Evolutionary conservation across 2,329 filamentous ascomycete species (phyloP).

Genomic region (Rosellinia necatrix): DNA sequence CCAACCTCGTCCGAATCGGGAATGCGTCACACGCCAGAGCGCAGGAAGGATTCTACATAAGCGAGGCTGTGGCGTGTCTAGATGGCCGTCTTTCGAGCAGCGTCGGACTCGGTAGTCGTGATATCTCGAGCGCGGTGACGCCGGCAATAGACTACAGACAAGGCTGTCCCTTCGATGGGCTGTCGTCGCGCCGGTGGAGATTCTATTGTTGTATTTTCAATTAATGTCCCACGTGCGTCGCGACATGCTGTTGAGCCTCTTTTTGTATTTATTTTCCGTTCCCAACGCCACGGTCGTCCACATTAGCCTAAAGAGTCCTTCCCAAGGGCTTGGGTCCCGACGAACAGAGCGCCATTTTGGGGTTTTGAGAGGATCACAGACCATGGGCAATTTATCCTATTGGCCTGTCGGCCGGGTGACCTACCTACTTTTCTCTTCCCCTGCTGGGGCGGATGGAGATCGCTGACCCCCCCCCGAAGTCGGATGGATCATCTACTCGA

Average conservation of each 20-base stretch:
- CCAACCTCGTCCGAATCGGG: slow-evolving; percentile 12
- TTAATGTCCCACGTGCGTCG: slow-evolving; percentile 19
- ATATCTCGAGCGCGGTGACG: neutral
- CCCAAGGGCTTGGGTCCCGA: slow-evolving; percentile 12
- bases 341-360: neutral
- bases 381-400: slow-evolving; percentile 18
- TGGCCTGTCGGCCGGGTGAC: neutral
- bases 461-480: neutral
- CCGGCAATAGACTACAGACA: slow-evolving; percentile 10
- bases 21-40: slow-evolving; percentile 5
- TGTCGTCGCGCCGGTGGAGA: slow-evolving; percentile 3
- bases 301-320: slow-evolving; percentile 22
- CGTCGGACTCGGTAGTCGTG: slow-evolving; percentile 14
- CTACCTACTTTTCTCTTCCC: neutral
- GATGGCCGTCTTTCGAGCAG: neutral
- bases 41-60: slow-evolving; percentile 7
- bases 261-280: neutral
- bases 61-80: slow-evolving; percentile 3
- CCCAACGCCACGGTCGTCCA: slow-evolving; percentile 11
- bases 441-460: neutral
- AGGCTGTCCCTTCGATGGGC: neutral
- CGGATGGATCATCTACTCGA: no score
- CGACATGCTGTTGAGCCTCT: slow-evolving; percentile 15
- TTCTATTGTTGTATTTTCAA: slow-evolving; percentile 16
- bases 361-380: neutral